Evolutionary conservation across 169 alveolate genomes (phyloP), one percentile per base, ranked within the genome.

Genomic region (Plasmodium gonderi): DNA sequence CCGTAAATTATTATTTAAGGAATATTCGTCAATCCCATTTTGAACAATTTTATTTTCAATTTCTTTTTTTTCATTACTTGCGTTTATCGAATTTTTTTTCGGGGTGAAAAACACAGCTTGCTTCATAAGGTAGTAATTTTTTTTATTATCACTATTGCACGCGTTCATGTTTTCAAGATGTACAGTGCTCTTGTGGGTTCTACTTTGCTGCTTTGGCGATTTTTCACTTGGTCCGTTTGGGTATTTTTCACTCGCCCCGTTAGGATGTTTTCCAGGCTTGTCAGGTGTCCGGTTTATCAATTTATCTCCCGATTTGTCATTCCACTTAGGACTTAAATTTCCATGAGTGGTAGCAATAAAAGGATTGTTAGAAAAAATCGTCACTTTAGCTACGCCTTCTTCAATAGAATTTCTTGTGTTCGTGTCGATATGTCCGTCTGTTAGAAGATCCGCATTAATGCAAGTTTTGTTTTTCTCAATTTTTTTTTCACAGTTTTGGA

Each of bases 51-150:
- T 85, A 51, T 54, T 74, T 31, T 64, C 92, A 49, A 49, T 85
- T 47, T 85, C 87, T 33, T 85, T 85, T 54, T 85, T 85, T 74
- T 85, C 92, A 85, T 85, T 85, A 26, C 85, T 85, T 75, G 78
- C 29, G 45, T 72, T 85, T 33, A 75, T 14, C 7, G 14, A 12
- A 45, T 42, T 85, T 54, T 85, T 85, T 85, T 74, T 85, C 7
- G 83, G 87, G 17, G 92, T 75, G 65, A 85, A 85, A 40, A 85
- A 54, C 31, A 85, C 68, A 8, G 92, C 92, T 60, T 85, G 83
- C 31, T 65, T 75, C 47, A 85, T 60, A 29, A 74, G 68, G 5
- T 51, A 49, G 26, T 74, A 60, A 31, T 82, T 83, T 42, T 68
- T 81, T 38, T 38, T 54, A 31, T 40, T 31, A 11, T 49, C 78